Conservation (phyloP, 2,329 filamentous ascomycete genomes). For the Cladosporium sp. region DNA sequence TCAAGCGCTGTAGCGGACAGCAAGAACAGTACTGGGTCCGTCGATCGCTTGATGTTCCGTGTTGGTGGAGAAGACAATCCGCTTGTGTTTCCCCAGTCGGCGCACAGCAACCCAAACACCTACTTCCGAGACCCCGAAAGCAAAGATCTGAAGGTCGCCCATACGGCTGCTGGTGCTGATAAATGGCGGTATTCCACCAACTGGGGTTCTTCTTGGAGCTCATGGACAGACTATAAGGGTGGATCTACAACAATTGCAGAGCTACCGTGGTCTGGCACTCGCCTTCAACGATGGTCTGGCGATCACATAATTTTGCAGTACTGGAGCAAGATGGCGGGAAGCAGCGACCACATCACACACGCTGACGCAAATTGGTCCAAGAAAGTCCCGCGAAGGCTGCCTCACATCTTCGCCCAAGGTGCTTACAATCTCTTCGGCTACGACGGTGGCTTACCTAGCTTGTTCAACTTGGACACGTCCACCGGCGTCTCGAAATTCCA, state of each 20-base stretch:
- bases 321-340: constrained; percentile 60
- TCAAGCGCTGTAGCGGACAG: constrained; percentile 43
- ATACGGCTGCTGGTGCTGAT: constrained; percentile 62
- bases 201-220: constrained; percentile 60
- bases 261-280: constrained; percentile 56
- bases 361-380: constrained; percentile 51
- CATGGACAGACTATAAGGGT: constrained; percentile 58
- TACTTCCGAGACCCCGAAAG: constrained; percentile 40
- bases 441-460: constrained; percentile 58
- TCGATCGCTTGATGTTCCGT: constrained; percentile 64
- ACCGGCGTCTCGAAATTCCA: constrained; percentile 58
- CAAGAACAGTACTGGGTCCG: constrained; percentile 50
- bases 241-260: constrained; percentile 51
- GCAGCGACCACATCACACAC: constrained; percentile 61
- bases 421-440: constrained; percentile 65
- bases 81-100: constrained; percentile 55
- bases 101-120: constrained; percentile 60
- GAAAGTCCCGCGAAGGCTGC: constrained; percentile 52
- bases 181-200: constrained; percentile 63
- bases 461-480: constrained; percentile 50
- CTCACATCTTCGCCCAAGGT: constrained; percentile 64
- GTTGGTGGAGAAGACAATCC: constrained; percentile 60
- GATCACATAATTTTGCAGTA: constrained; percentile 65
- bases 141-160: constrained; percentile 43
- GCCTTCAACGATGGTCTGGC: constrained; percentile 59